Percentiles rank a stretch among this genome's conserved stretches.
Evolutionary conservation across 371 early-diverging fungal genomes (phyloP).

Genomic region (Basidiobolus meristosporus): DNA sequence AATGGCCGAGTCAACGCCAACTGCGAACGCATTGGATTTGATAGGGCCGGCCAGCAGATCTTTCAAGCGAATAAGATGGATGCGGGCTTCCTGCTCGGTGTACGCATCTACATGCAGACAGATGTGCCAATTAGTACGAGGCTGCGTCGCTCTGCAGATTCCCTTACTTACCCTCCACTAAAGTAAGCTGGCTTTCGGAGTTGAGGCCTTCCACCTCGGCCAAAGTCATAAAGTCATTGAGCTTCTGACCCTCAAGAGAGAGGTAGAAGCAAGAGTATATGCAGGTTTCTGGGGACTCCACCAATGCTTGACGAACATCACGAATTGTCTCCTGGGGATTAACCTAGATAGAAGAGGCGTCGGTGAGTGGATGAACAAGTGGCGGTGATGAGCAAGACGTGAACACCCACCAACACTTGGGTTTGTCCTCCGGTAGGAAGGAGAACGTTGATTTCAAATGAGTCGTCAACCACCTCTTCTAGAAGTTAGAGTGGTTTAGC

Average conservation of each 20-base stretch:
- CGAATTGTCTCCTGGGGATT: constrained; percentile 57
- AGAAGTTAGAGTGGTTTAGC: no score
- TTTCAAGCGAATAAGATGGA: constrained; percentile 72
- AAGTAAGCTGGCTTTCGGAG: constrained; percentile 33
- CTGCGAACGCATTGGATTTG: constrained; percentile 9
- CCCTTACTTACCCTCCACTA: constrained; percentile 41
- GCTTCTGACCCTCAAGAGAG: constrained; percentile 36
- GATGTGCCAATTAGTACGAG: not conserved
- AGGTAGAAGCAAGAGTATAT: constrained; percentile 82
- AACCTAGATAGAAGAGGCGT: constrained; percentile 12
- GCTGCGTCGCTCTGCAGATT: not conserved
- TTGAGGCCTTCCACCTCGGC: constrained; percentile 58
- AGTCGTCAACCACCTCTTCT: no score
- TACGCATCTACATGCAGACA: constrained; percentile 30
- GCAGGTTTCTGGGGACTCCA: constrained; percentile 69
- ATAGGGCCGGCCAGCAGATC: constrained; percentile 51
- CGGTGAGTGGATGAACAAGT: no score
- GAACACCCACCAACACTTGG: no score
- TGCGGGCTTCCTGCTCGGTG: constrained; percentile 75
- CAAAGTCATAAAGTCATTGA: constrained; percentile 55
- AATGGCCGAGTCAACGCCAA: constrained; percentile 55
- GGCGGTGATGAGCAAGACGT: no score
- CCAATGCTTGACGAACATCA: constrained; percentile 72
- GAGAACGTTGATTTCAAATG: no score
- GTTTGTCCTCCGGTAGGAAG: no score